Conservation (phyloP, 1,139 yeast species). For the Saccharomyces hybrid region DNA sequence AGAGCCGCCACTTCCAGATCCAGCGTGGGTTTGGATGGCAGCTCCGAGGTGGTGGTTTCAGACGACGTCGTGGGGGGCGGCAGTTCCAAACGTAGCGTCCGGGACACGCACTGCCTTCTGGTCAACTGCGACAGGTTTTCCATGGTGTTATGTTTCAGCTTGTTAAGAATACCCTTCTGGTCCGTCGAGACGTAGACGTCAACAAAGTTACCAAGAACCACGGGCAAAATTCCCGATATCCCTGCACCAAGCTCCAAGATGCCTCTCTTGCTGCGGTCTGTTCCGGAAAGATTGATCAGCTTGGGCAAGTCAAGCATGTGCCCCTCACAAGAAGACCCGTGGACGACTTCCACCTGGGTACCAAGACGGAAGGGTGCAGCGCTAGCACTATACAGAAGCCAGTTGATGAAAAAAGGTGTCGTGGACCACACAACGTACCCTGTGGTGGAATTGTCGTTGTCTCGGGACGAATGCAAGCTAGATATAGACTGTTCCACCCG, state of each 20-base stretch:
- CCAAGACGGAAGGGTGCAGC: constrained; percentile 17
- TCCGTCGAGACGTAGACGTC: constrained; percentile 27
- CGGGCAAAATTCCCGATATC: constrained; percentile 25
- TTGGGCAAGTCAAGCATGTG: constrained; percentile 3
- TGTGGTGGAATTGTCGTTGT: constrained; percentile 31
- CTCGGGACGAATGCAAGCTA: constrained; percentile 23
- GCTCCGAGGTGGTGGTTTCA: neutral
- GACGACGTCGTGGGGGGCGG: neutral
- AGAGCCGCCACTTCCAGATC: constrained; percentile 21
- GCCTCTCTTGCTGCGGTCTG: constrained; percentile 5
- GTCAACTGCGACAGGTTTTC: constrained; percentile 23
- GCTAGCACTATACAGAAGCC: constrained; percentile 25
- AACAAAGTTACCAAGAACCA: constrained; percentile 26
- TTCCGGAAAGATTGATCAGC: constrained; percentile 4
- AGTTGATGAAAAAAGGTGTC: constrained; percentile 26
- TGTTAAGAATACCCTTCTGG: constrained; percentile 27
- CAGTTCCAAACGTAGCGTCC: constrained; percentile 5
- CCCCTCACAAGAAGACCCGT: neutral
- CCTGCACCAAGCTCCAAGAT: constrained; percentile 31
- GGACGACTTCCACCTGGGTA: constrained; percentile 4
- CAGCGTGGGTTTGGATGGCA: constrained; percentile 5
- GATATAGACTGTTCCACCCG: constrained; percentile 24
- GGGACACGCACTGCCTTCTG: constrained; percentile 13
- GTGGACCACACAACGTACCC: constrained; percentile 33
- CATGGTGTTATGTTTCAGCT: constrained; percentile 22